Percentiles rank a stretch among this genome's conserved stretches.
Evolutionary conservation across 495 filamentous ascomycete genomes (phyloP).

Genomic region (Talaromyces borbonicus): DNA sequence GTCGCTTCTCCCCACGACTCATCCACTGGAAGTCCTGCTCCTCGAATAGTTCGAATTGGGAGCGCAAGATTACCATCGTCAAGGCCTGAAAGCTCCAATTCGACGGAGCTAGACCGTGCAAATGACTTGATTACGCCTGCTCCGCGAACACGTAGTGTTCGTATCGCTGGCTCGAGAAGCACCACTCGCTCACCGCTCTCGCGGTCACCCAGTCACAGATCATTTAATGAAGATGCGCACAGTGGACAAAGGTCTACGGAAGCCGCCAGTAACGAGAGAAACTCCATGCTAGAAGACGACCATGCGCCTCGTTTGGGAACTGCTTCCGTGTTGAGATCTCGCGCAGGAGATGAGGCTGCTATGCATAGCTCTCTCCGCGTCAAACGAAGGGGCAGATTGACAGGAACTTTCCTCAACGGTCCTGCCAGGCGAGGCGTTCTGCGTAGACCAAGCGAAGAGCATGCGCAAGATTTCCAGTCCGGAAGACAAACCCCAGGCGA

Average conservation of each 20-base stretch:
- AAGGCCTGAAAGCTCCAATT: constrained; percentile 22
- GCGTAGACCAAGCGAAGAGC: constrained; percentile 66
- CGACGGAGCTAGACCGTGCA: constrained; percentile 16
- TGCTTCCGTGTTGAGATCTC: constrained; percentile 40
- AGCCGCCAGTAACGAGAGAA: constrained; percentile 35
- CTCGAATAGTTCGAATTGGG: constrained; percentile 52
- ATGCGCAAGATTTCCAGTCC: constrained; percentile 29
- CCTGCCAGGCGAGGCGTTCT: constrained; percentile 61
- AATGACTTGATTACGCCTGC: constrained; percentile 60
- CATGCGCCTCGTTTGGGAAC: constrained; percentile 37
- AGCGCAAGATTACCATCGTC: constrained; percentile 25
- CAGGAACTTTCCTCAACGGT: constrained; percentile 64
- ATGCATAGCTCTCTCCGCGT: constrained; percentile 60
- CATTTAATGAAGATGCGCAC: constrained; percentile 23
- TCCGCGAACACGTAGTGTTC: constrained; percentile 51
- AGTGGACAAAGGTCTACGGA: constrained; percentile 32
- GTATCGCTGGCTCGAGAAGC: constrained; percentile 37
- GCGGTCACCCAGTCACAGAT: constrained; percentile 28
- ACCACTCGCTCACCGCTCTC: constrained; percentile 28
- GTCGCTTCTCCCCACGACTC: constrained; percentile 30
- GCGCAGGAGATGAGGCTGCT: constrained; percentile 44
- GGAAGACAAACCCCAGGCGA: constrained; percentile 11
- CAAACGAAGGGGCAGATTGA: constrained; percentile 61
- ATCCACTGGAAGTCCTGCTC: constrained; percentile 35
- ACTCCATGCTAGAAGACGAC: constrained; percentile 31